Base-by-base conservation (phyloP, 257 asterid species). In the Solanum lignicaule region DNA sequence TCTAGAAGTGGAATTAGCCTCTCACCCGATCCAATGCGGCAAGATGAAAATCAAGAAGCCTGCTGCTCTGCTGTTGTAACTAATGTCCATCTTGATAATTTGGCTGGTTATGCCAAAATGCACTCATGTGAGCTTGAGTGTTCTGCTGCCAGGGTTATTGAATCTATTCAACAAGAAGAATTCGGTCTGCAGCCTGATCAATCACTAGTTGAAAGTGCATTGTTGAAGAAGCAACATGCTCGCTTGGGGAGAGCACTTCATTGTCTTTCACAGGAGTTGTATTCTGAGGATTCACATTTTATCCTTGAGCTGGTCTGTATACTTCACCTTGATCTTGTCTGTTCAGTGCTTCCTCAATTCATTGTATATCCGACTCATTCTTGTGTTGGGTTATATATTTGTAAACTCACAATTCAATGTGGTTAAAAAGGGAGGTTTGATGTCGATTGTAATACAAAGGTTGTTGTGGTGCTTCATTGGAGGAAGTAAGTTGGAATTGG, bases 281-380 rank as follows among this genome's bases (percentile, higher is more conserved):
- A 97, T 89, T 97, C 99, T 85, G 97, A 95, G 90, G 99, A 97
- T 92, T 97, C 99, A 87, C 99, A 97, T 90, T 97, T 97, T 90
- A 95, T 97, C 81, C 93, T 97, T 69, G 99, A 97, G 93, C 93
- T 97, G 98, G 99, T 97, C 91, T 68, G 92, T 46, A 25, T 85
- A 32, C 86, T 35, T 87, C 98, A 95, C 90, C 95, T 97, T 90
- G 95, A 95, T 39, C 62, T 78, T 78, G 48, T 78, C n/a, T 78
- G n/a, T 39, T 41, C 5, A 38, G 60, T 78, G 32, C 41, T 76
- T 76, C 9, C 60, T 48, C 35, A 76, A 23, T 32, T 66, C 18
- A n/a, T 76, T 46, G 71, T 33, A 76, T 55, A 73, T 74, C 25
- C 75, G 46, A 62, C 46, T n/a, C 32, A n/a, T 78, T n/a, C 62